Base-by-base conservation (phyloP, 2,329 filamentous ascomycete species). In the Alternaria gaisen region DNA sequence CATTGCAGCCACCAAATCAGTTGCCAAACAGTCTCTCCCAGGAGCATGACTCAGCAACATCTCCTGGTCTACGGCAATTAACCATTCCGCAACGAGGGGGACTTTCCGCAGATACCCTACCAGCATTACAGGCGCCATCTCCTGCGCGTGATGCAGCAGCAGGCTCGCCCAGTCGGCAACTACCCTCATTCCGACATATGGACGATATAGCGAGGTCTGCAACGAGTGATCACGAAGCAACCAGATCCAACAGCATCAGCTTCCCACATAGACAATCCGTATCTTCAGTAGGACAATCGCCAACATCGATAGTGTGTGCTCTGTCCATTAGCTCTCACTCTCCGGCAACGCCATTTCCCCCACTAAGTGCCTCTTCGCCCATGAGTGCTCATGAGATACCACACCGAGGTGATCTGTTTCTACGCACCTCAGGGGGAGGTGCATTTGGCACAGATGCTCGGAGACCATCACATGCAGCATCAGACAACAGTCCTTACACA, bases 391-490 rank as follows among this genome's bases (percentile, higher is more conserved):
- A 62, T 42, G 75, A 71, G 53, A 69, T 75, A n/a, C 62, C 70
- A 11, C 67, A 68, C 20, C 64, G 60, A 5, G 68, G 70, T 43
- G 76, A 79, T 56, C 60, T 72, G 4, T 79, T 79, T 48, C 59
- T 78, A 10, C 67, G 70, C 28, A 67, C 72, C n/a, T 68, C 71
- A 14, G 70, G 73, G 22, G 71, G 71, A 26, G 66, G 70, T 41
- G 67, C 76, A 12, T 74, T 77, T 55, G 68, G 64, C 28, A 60
- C 63, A 5, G 68, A 70, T 56, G 65, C 69, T 26, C 72, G 75
- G 11, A 69, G 76, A 58, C 73, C 74, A 9, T 79, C 78, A n/a
- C 75, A 79, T 55, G 74, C 72, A 54, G 73, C 72, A 26, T 78
- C 78, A 14, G 77, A 77, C 30, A 63, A 59, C 42, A 72, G 72